Evolutionary conservation across 2,329 filamentous ascomycete genomes (phyloP).

Genomic region (Thelonectria olida): DNA sequence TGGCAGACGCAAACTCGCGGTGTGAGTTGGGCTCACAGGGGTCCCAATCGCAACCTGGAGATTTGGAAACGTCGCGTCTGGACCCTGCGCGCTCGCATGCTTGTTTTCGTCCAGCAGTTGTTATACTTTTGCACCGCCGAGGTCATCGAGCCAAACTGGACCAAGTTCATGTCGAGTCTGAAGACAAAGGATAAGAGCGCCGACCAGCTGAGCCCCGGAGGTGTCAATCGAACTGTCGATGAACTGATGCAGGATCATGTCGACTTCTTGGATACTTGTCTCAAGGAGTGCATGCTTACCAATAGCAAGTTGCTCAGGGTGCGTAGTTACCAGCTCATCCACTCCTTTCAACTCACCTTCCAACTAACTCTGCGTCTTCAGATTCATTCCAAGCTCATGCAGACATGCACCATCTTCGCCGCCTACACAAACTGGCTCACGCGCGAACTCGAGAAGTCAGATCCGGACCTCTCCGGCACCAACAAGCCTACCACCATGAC

Average conservation of each 20-base stretch:
- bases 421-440: conserved; percentile 88
- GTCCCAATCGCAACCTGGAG: conserved; percentile 77
- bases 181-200: conserved; percentile 64
- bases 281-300: conserved; percentile 99
- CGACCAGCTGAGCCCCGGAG: conserved; percentile 38
- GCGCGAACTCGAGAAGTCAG: conserved; percentile 83
- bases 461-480: conserved; percentile 76
- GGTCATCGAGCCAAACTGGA: conserved; percentile 98
- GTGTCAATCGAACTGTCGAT: conserved; percentile 79
- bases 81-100: conserved; percentile 91
- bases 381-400: conserved; percentile 98
- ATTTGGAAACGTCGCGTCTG: conserved; percentile 93
- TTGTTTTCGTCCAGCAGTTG: conserved; percentile 96
- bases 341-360: background rate
- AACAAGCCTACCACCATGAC: conserved; percentile 69
- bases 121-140: conserved; percentile 97
- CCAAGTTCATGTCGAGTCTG: conserved; percentile 88
- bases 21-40: conserved; percentile 83
- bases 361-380: conserved; percentile 48
- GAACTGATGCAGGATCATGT: conserved; percentile 99
- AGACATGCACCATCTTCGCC: conserved; percentile 93
- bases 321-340: conserved; percentile 47
- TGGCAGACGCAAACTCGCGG: conserved; percentile 92
- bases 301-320: conserved; percentile 94
- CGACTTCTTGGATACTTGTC: conserved; percentile 94